Conservation (phyloP, 495 filamentous ascomycete species). For the Podospora bellae-mahoneyi region DNA sequence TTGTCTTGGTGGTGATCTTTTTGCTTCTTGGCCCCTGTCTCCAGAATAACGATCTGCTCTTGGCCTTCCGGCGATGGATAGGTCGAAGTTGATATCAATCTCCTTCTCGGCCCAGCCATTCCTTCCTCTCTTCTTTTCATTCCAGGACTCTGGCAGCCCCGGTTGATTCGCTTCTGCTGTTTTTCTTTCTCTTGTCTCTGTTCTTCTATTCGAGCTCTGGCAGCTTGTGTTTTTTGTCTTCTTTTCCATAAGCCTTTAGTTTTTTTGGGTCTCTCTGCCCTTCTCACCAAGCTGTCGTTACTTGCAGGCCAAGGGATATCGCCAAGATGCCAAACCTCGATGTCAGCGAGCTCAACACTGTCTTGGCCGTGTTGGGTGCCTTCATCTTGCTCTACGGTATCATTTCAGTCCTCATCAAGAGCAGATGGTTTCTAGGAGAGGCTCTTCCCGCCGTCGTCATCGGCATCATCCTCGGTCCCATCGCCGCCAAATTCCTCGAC, state of each 20-base stretch:
- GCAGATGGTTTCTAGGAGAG: slow-evolving; percentile 56
- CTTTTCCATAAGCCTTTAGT: background rate
- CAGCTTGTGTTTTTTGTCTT: background rate
- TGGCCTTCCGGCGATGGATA: too few relatives aligned
- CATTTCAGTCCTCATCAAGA: slow-evolving; percentile 53
- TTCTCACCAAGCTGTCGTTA: background rate
- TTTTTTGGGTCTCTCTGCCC: background rate
- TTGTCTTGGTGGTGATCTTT: too few relatives aligned
- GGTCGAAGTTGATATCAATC: too few relatives aligned
- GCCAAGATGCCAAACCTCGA: slow-evolving; percentile 48
- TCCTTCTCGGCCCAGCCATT: too few relatives aligned
- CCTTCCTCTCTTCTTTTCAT: too few relatives aligned
- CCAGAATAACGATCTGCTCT: too few relatives aligned
- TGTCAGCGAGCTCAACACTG: slow-evolving; percentile 51
- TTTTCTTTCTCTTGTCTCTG: background rate
- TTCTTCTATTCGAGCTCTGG: background rate
- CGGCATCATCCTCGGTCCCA: slow-evolving; percentile 48
- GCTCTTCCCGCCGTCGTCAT: slow-evolving; percentile 52
- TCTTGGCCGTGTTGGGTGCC: slow-evolving; percentile 41
- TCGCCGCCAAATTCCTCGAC: slow-evolving; percentile 48
- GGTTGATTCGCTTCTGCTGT: background rate
- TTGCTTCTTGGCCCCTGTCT: too few relatives aligned
- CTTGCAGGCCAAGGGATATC: background rate
- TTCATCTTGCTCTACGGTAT: slow-evolving; percentile 46
- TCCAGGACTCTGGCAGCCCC: too few relatives aligned